These are phyloP conservation scores for Ambrosiella cleistominuta DNA, from an alignment of 2,329 filamentous ascomycete species.

Conservation along the genomic window DNA sequence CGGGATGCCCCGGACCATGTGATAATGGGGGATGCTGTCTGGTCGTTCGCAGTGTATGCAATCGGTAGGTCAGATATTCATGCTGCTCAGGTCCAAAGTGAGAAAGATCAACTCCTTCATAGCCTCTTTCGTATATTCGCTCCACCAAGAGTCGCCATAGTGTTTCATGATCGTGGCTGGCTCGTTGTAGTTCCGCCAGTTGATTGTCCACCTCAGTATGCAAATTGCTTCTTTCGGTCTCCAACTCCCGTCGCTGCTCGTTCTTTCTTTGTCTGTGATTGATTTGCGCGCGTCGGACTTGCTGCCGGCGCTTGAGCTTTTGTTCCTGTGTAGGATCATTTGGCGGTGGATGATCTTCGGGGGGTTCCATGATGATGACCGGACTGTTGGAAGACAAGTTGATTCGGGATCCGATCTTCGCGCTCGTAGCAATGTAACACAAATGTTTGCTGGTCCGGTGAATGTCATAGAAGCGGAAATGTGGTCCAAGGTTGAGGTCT, in stretches of 20 bases:
- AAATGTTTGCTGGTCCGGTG: background rate
- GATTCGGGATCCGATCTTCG: background rate
- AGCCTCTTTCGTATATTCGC: constrained; percentile 16
- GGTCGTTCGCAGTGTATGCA: background rate
- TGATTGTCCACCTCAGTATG: constrained; percentile 28
- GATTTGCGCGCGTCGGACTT: constrained; percentile 35
- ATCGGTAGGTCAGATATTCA: background rate
- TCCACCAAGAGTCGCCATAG: constrained; percentile 22
- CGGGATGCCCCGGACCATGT: background rate
- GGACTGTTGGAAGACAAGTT: background rate
- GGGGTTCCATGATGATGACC: background rate
- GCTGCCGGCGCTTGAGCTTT: constrained; percentile 29
- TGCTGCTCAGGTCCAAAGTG: background rate
- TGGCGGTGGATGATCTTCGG: background rate
- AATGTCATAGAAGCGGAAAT: too few relatives aligned
- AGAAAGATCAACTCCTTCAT: constrained; percentile 7
- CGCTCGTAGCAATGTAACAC: background rate
- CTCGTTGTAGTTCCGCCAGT: constrained; percentile 22
- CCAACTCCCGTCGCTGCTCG: constrained; percentile 36
- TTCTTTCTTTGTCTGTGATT: constrained; percentile 39
- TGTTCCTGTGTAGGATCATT: constrained; percentile 21
- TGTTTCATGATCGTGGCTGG: constrained; percentile 27
- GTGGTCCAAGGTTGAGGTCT: background rate
- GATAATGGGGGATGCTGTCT: background rate
- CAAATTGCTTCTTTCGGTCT: constrained; percentile 31